These are phyloP conservation scores for Nemania bipapillata DNA, from an alignment of 2,329 filamentous ascomycete species.

Conservation along the genomic window DNA sequence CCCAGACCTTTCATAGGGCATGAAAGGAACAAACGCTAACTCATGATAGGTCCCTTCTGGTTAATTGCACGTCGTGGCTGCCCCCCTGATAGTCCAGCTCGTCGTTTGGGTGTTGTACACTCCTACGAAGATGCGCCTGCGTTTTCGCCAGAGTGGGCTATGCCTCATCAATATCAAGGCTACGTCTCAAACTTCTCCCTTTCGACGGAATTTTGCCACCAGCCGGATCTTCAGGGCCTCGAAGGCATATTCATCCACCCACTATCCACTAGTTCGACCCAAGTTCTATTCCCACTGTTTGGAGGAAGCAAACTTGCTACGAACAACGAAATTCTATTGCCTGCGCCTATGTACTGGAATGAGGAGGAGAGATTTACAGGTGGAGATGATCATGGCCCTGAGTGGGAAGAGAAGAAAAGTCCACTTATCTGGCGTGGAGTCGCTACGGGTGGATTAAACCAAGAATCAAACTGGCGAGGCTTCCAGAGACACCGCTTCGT, in stretches of 20 bases:
- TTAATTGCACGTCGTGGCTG: slow-evolving; percentile 69
- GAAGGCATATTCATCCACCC: slow-evolving; percentile 74
- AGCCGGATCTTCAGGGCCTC: slow-evolving; percentile 70
- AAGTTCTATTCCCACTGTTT: slow-evolving; percentile 71
- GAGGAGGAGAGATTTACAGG: slow-evolving; percentile 71
- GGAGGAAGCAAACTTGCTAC: slow-evolving; percentile 74
- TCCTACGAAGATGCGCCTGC: slow-evolving; percentile 59
- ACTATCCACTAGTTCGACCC: slow-evolving; percentile 66
- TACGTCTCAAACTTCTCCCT: slow-evolving; percentile 71
- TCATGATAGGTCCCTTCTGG: slow-evolving; percentile 63
- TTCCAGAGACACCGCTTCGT: slow-evolving; percentile 82
- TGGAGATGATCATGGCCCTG: slow-evolving; percentile 62
- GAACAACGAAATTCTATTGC: slow-evolving; percentile 77
- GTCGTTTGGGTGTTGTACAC: slow-evolving; percentile 57
- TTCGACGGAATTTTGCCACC: slow-evolving; percentile 71
- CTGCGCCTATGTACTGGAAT: slow-evolving; percentile 75
- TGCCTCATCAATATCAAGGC: slow-evolving; percentile 64
- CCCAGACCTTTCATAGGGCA: neutral
- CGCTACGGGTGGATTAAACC: slow-evolving; percentile 71
- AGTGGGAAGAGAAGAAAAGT: slow-evolving; percentile 68
- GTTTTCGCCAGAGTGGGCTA: slow-evolving; percentile 60
- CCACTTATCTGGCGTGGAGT: slow-evolving; percentile 73
- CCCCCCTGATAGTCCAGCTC: slow-evolving; percentile 69
- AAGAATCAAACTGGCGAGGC: slow-evolving; percentile 71
- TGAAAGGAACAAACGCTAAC: slow-evolving; percentile 10